Base-by-base conservation (phyloP, 108 stramenopile genomes). In the Cyclotella kingstonii region DNA sequence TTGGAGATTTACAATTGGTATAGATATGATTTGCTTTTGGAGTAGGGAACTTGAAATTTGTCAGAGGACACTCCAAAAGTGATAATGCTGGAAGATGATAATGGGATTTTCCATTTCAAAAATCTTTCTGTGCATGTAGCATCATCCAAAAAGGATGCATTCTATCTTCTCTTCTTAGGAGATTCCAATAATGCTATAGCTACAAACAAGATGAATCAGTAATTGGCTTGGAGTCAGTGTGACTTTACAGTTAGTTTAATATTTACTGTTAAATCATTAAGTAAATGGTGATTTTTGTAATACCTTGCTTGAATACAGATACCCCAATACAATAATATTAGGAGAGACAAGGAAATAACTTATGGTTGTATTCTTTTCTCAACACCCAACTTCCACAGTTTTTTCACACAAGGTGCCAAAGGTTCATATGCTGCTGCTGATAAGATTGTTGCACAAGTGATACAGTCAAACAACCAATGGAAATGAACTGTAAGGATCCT, bases 1-100 rank as follows among this genome's bases (percentile, higher is more conserved):
- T 63, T 94, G 47, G 91, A 95, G 53, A 82, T 95, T 8, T 95
- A 95, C 77, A 93, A 93, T 59, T 85, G 89, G 44, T 63, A 61
- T 58, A 93, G 91, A 11, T 94, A 87, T 44, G 94, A 94, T 43
- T 62, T 95, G 44, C 77, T 95, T 27, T 76, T 84, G 33, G 65
- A 73, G n/a, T n/a, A n/a, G 36, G 0, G 38, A 57, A 44, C 4
- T 1, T 45, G 33, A 11, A 42, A 31, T 39, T 27, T 29, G 14
- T 12, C 6, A 6, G 59, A 69, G 11, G 68, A 85, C 18, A 41
- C 86, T 49, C 84, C 86, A 29, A 84, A 84, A 36, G 94, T 95
- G 26, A 70, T 66, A 23, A 80, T 92, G 70, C 64, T 89, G 41
- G 94, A 95, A 55, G 94, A 95, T 52, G 92, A 92, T 44, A 49